Base-by-base conservation (phyloP, 176 grass and related monocot species). In the Zizania latifolia region DNA sequence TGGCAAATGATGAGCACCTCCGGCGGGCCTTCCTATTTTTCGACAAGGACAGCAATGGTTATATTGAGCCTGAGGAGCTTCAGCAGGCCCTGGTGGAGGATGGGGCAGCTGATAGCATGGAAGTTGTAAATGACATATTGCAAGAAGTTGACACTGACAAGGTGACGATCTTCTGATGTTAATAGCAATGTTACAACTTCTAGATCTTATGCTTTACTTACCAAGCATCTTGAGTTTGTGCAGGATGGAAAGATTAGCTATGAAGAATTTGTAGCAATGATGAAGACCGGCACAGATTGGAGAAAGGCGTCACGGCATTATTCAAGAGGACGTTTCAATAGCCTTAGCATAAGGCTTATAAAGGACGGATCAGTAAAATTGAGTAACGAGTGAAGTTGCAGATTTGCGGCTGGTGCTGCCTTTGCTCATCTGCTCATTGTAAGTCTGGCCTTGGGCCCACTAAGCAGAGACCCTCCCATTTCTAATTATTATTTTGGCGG, bases 211-310 rank as follows among this genome's bases (percentile, higher is more conserved):
- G 27, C 12, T 83, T 36, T 1, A 22, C 17, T 56, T 24, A 68
- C 39, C 28, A n/a, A 30, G 8, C 11, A 39, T 37, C 32, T 80
- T 8, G 3, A 50, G 27, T 54, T 48, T 84, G 64, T 67, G 68
- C 64, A 93, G 90, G 93, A 97, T 88, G 93, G 93, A 1, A 84
- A 88, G 78, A 97, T 97, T 68, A 93, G 87, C 43, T 97, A 90
- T 0, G 85, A 90, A 43, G 93, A 97, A 71, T 97, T 97, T 28
- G 79, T 86, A 30, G 85, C 85, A 12, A 97, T 97, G 93, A 97
- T 97, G 93, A 97, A 93, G 38, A 89, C 87, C 0, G 93, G 93
- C 37, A 97, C 93, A 63, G 90, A 93, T 60, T 97, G 93, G 93
- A 88, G 93, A 44, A 97, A 97, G 43, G 93, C 88, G 1, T 97